A percentile compares a stretch with the other conserved stretches of the same genome.
Evolutionary conservation across 2,329 filamentous ascomycete genomes (phyloP).

Genomic region (Fusarium acutatum): DNA sequence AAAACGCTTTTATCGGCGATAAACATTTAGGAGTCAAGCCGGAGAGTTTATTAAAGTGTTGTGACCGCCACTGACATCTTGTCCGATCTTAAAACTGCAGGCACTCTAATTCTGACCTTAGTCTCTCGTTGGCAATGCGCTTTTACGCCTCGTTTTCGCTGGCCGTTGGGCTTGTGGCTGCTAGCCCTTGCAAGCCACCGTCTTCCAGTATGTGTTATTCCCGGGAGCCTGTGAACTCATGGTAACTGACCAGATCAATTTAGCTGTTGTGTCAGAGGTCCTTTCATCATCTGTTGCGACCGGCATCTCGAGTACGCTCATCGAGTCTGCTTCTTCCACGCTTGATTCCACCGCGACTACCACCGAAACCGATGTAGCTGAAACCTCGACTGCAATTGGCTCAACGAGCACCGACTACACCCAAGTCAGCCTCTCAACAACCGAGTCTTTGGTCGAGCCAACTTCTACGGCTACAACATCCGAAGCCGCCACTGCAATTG

Average conservation of each 20-base stretch:
- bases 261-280: neutral
- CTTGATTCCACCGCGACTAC: neutral
- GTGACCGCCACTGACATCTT: neutral
- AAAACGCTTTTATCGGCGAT: neutral
- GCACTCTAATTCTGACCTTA: neutral
- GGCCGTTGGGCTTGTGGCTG: neutral
- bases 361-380: neutral
- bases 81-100: neutral
- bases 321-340: neutral
- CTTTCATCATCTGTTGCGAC: neutral
- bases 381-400: neutral
- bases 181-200: neutral
- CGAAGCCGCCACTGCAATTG: neutral
- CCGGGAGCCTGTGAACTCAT: accelerated
- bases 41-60: neutral
- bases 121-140: neutral
- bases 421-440: neutral
- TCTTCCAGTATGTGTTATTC: neutral
- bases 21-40: neutral
- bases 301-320: neutral
- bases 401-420: neutral
- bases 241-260: neutral
- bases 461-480: neutral
- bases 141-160: neutral
- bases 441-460: neutral